Evolutionary conservation across 768 basidiomycete genomes (phyloP).

Genomic region (Mycena maculata): DNA sequence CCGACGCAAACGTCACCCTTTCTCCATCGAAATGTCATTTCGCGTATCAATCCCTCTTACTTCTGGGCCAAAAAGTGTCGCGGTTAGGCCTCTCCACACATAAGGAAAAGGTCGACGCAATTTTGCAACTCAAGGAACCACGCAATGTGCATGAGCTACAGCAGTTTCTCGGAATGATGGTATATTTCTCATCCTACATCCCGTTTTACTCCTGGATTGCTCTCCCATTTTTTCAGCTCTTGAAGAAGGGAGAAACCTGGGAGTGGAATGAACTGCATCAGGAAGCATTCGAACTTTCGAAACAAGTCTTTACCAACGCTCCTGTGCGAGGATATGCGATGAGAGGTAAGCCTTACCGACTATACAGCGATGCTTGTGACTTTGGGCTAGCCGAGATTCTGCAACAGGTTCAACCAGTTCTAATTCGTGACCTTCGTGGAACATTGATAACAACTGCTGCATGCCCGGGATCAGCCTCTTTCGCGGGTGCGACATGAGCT

Average conservation of each 20-base stretch:
- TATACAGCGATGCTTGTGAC: constrained; percentile 51
- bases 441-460: constrained; percentile 25
- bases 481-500: neutral
- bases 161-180: too few relatives aligned
- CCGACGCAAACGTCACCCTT: constrained; percentile 43
- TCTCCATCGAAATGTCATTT: constrained; percentile 51
- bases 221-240: constrained; percentile 46
- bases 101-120: constrained; percentile 37
- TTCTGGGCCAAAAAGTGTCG: constrained; percentile 55
- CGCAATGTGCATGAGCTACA: constrained; percentile 42
- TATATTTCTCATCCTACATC: constrained; percentile 33
- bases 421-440: constrained; percentile 41
- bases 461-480: neutral
- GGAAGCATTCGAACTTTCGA: constrained; percentile 43
- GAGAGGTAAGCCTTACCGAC: constrained; percentile 43
- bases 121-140: constrained; percentile 43
- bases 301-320: constrained; percentile 43
- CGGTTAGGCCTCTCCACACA: constrained; percentile 45
- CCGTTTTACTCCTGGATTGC: constrained; percentile 43
- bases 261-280: constrained; percentile 38
- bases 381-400: constrained; percentile 41
- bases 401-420: constrained; percentile 47
- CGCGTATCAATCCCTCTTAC: constrained; percentile 44
- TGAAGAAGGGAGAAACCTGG: constrained; percentile 42
- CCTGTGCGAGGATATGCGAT: constrained; percentile 34